A percentile compares a stretch with the other conserved stretches of the same genome.
Evolutionary conservation across 192 early-diverging fungal species (phyloP).

Genomic region (Coemansia sp.): DNA sequence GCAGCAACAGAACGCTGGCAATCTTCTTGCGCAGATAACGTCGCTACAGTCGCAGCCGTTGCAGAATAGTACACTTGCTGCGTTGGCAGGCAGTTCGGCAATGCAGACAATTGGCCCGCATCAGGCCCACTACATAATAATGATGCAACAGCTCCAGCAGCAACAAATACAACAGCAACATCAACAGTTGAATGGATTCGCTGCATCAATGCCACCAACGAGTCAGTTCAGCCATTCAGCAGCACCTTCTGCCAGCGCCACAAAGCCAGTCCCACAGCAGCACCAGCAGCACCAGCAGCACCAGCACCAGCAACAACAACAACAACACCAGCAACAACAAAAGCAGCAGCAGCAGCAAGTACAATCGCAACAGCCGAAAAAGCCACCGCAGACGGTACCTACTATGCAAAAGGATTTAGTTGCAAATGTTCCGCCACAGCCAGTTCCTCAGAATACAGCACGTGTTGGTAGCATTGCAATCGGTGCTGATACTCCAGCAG

Average conservation of each 20-base stretch:
- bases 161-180: constrained; percentile 22
- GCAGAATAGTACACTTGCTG: neutral
- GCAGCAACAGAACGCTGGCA: constrained; percentile 6
- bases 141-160: constrained; percentile 29
- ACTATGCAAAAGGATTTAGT: neutral
- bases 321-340: too few relatives aligned
- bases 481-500: neutral
- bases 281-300: constrained; percentile 2
- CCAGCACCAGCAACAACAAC: constrained; percentile 1
- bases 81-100: neutral
- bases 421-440: neutral
- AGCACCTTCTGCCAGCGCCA: neutral
- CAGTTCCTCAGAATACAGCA: neutral
- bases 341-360: neutral
- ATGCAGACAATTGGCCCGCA: neutral
- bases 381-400: neutral
- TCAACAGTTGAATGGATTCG: constrained; percentile 5
- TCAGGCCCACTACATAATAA: constrained; percentile 4
- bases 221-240: neutral
- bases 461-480: neutral
- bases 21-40: neutral
- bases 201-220: neutral
- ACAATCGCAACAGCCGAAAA: neutral
- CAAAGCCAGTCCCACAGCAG: neutral
- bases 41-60: neutral